Conservation (phyloP, 306 rosid genomes). For the Inga laurina region DNA sequence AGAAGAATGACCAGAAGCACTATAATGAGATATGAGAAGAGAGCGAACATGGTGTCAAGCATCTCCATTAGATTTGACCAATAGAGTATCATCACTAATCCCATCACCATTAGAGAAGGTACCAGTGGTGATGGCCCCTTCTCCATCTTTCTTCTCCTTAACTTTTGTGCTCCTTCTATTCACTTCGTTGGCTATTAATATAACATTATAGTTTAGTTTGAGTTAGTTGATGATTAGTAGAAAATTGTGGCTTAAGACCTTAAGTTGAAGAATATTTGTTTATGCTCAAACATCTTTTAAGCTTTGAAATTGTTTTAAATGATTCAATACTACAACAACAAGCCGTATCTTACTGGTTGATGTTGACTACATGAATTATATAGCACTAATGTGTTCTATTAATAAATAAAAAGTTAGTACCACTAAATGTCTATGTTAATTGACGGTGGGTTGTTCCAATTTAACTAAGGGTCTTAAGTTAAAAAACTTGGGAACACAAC, state of each 20-base stretch:
- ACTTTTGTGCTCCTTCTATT: background rate
- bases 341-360: too few species aligned
- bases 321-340: too few species aligned
- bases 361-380: too few species aligned
- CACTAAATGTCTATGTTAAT: too few species aligned
- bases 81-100: constrained; percentile 51
- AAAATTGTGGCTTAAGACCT: background rate
- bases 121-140: constrained; percentile 78
- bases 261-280: background rate
- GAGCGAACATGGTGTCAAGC: constrained; percentile 36
- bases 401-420: too few species aligned
- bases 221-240: background rate
- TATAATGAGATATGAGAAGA: constrained; percentile 3
- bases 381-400: too few species aligned
- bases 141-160: constrained; percentile 41
- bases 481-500: too few species aligned
- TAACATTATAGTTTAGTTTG: constrained; percentile 13
- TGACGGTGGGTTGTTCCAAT: too few species aligned
- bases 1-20: constrained; percentile 40
- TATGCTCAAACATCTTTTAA: too few species aligned
- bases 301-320: too few species aligned
- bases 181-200: background rate
- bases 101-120: constrained; percentile 56
- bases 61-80: constrained; percentile 46
- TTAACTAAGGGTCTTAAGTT: too few species aligned